These are phyloP conservation scores for Roridomyces roridus DNA, from an alignment of 768 basidiomycete species.

Conservation along the genomic window DNA sequence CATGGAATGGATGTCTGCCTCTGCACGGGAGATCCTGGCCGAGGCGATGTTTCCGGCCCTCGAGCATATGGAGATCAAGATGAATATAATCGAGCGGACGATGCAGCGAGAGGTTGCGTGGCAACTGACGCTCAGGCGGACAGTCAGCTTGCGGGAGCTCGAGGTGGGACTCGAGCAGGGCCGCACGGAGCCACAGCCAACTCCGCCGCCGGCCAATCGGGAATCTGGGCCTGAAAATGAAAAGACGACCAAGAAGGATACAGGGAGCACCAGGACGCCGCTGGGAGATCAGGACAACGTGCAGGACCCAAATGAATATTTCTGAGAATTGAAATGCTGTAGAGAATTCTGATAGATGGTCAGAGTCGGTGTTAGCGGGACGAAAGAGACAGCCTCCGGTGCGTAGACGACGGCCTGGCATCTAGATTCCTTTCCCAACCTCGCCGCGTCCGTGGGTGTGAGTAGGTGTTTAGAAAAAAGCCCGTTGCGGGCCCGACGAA, in stretches of 20 bases:
- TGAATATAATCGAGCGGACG: constrained; percentile 44
- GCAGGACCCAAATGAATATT: constrained; percentile 33
- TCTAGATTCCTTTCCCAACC: too few relatives aligned
- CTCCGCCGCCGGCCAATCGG: constrained; percentile 9
- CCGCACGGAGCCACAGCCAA: neutral
- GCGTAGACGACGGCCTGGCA: neutral
- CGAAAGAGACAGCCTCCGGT: too few relatives aligned
- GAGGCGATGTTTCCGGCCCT: constrained; percentile 41
- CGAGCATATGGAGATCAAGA: constrained; percentile 38
- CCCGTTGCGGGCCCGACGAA: too few relatives aligned
- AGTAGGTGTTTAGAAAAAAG: too few relatives aligned
- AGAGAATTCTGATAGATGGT: neutral
- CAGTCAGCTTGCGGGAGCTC: constrained; percentile 29
- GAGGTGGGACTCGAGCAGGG: constrained; percentile 7
- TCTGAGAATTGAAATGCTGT: constrained; percentile 33
- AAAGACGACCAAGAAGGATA: neutral
- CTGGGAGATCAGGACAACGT: constrained; percentile 11
- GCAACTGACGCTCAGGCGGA: constrained; percentile 29
- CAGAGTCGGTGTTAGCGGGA: neutral
- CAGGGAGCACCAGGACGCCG: neutral
- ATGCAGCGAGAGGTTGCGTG: constrained; percentile 40
- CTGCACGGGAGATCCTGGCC: constrained; percentile 38
- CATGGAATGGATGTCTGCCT: constrained; percentile 42
- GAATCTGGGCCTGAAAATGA: neutral
- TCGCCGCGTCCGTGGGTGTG: too few relatives aligned